Base-by-base conservation (phyloP, 257 asterid species). In the Orobanche coerulescens region DNA sequence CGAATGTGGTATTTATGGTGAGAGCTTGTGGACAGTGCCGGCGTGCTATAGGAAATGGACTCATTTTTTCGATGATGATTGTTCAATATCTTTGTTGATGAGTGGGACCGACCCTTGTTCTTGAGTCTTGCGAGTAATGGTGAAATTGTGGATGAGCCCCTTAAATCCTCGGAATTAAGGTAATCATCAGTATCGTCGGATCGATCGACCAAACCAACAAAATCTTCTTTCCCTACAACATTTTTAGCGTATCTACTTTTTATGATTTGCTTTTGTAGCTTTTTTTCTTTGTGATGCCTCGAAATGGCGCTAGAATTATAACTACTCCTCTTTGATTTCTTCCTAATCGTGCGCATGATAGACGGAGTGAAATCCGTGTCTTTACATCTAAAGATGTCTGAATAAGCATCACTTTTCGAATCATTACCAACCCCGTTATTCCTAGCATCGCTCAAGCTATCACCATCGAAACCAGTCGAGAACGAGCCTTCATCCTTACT, bases 11-110 rank as follows among this genome's bases (percentile, higher is more conserved):
- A 76, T 70, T 79, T 83, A 64, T 83, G 79, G 66, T 76, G 75
- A 64, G 98, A 88, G 73, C 95, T 80, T 0, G 83, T n/a, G 73
- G 98, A 92, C 75, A 85, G 62, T 64, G 98, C 85, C 0, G 85
- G 94, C 1, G 96, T 86, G 74, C 94, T 81, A 34, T 74, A 75
- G 1, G 97, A 76, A 75, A 81, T 65, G 15, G 87, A 80, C 47
- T 85, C 94, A 47, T 93, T 94, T 73, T 88, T 83, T 65, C 84
- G 79, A 12, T 58, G 54, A 52, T 56, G 61, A 49, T 58, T 77
- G 65, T 79, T 74, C 71, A 81, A 66, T 70, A 80, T 64, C 73
- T 82, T 82, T 49, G 76, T 18, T 0, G 96, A 71, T 6, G 86
- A 78, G 48, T 68, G 54, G 72, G 73, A 70, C 85, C 92, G 76